Evolutionary conservation across 345 rosid genomes (phyloP).

Genomic region (rapeseed (Brassica napus)): DNA sequence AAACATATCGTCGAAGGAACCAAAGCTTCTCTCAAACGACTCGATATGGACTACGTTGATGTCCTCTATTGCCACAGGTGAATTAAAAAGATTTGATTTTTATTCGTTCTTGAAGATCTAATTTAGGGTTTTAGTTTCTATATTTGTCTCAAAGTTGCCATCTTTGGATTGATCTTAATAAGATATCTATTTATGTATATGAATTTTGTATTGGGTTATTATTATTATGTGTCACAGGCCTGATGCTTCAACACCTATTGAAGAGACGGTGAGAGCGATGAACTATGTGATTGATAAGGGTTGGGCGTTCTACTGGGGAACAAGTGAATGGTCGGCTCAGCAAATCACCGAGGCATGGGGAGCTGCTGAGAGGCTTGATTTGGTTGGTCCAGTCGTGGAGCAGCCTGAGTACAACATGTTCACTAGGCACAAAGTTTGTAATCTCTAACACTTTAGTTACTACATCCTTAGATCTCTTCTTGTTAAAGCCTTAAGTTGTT

Average conservation of each 20-base stretch:
- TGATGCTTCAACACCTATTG: conserved; percentile 82
- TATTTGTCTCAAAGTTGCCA: background rate
- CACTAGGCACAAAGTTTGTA: conserved; percentile 79
- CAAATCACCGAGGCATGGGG: conserved; percentile 99
- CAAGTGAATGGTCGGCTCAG: conserved; percentile 98
- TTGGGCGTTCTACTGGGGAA: conserved; percentile 99
- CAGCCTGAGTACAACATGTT: conserved; percentile 93
- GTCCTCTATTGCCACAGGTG: conserved; percentile 84
- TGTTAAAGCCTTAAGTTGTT: background rate
- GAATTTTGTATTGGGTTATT: background rate
- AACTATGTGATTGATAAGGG: conserved; percentile 94
- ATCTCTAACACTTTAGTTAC: background rate
- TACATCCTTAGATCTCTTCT: background rate
- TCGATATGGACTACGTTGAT: conserved; percentile 92
- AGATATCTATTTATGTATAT: conserved; percentile 4
- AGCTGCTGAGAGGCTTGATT: conserved; percentile 72
- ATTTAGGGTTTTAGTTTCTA: background rate
- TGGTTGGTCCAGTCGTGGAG: conserved; percentile 92
- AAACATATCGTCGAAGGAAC: conserved; percentile 96
- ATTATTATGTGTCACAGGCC: conserved; percentile 56
- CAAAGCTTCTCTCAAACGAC: conserved; percentile 84
- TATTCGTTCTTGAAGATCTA: background rate
- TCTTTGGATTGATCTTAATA: conserved; percentile 8
- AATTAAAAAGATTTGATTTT: background rate
- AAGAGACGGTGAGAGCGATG: conserved; percentile 98